These are phyloP conservation scores for Trichocomaceae sp. DNA, from an alignment of 2,329 filamentous ascomycete genomes.

Conservation along the genomic window DNA sequence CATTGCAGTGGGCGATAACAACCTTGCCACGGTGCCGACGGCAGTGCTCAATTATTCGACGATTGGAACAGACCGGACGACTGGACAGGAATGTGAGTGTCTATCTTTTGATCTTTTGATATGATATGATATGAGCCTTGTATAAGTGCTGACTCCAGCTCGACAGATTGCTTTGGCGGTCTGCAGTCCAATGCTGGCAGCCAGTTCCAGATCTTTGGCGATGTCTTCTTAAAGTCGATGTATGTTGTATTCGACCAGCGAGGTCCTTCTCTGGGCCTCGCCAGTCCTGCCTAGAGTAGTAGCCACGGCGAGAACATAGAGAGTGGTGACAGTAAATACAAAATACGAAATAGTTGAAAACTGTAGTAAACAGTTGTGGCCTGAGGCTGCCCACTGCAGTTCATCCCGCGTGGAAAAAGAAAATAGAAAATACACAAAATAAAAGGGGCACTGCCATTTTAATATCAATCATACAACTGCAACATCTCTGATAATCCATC, in stretches of 20 bases:
- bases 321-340: too few species aligned
- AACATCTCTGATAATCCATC: neutral
- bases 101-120: too few species aligned
- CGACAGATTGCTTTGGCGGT: conserved; percentile 51
- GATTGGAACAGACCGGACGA: conserved; percentile 40
- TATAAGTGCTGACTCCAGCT: conserved; percentile 14
- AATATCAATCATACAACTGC: neutral
- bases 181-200: conserved; percentile 54
- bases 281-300: conserved; percentile 36
- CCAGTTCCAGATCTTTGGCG: conserved; percentile 53
- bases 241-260: conserved; percentile 54
- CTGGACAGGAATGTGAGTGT: conserved; percentile 34
- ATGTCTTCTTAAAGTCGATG: conserved; percentile 54
- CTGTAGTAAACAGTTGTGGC: neutral
- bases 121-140: neutral
- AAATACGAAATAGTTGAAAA: too few species aligned
- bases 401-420: neutral
- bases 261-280: conserved; percentile 47
- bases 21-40: conserved; percentile 50
- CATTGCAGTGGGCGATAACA: conserved; percentile 47
- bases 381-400: neutral
- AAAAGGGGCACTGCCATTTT: neutral
- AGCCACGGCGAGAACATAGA: too few species aligned
- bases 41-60: conserved; percentile 48
- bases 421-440: conserved; percentile 1